Evolutionary conservation across 2,329 filamentous ascomycete genomes (phyloP).

Genomic region (Blastomyces parvus): DNA sequence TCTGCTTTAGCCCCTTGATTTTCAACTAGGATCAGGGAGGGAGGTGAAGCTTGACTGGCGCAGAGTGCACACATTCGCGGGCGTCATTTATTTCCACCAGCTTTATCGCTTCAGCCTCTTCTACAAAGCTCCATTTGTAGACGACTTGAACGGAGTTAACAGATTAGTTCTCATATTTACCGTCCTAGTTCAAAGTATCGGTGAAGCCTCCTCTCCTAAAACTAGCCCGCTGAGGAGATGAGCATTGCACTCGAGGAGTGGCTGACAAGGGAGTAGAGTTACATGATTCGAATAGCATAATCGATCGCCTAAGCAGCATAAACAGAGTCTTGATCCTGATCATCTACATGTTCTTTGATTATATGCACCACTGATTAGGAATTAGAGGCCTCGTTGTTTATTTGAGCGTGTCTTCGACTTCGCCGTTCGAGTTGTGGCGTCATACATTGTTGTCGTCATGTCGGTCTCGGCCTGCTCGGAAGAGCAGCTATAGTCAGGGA

Average conservation of each 20-base stretch:
- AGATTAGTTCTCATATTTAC: neutral
- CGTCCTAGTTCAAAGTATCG: neutral
- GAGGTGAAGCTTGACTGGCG: neutral
- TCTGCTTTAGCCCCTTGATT: neutral
- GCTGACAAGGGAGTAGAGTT: neutral
- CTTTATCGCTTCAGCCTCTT: neutral
- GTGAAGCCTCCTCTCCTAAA: neutral
- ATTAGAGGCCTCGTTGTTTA: neutral
- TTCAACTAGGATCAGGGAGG: neutral
- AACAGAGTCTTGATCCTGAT: neutral
- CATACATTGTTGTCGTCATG: neutral
- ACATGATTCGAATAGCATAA: neutral
- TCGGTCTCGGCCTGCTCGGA: slow-evolving; percentile 1
- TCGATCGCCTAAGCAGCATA: neutral
- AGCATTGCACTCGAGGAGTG: neutral
- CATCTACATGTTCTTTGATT: neutral
- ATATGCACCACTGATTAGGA: neutral
- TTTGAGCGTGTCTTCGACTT: neutral
- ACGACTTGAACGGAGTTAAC: neutral
- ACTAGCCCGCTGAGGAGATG: neutral
- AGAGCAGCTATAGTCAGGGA: neutral
- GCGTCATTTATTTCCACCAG: neutral
- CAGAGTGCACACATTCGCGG: neutral
- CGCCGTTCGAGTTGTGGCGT: neutral
- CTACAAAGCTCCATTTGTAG: neutral